Conservation (phyloP, 495 filamentous ascomycete genomes). For the Thermothielavioides terrestris region DNA sequence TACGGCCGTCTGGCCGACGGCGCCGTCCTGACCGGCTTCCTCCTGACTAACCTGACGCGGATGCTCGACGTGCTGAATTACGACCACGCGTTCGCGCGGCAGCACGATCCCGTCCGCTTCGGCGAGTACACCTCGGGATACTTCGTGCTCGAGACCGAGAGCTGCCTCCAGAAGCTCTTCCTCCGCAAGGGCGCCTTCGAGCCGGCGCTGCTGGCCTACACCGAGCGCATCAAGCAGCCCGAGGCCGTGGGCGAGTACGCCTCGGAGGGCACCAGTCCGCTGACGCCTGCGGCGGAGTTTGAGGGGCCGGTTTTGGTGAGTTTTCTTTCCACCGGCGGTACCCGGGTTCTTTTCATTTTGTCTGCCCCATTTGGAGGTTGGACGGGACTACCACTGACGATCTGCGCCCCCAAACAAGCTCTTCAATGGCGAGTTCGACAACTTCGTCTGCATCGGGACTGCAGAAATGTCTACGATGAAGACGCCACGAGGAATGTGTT, state of each 20-base stretch:
- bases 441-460: neutral
- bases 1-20: neutral
- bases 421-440: slow-evolving; percentile 1
- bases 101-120: neutral
- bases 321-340: neutral
- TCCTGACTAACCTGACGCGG: neutral
- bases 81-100: neutral
- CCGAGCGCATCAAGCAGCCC: neutral
- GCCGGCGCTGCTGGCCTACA: neutral
- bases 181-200: neutral
- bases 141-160: neutral
- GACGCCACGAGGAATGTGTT: neutral
- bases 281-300: neutral
- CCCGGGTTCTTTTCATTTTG: neutral
- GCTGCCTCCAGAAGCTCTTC: neutral
- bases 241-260: neutral
- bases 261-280: neutral
- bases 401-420: neutral
- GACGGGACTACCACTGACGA: neutral
- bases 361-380: neutral
- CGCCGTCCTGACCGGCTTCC: neutral
- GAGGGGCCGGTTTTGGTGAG: neutral
- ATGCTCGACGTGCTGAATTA: neutral
- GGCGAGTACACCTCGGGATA: neutral
- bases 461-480: neutral